A percentile compares a stretch with the other conserved stretches of the same genome.
Conservation (phyloP, 192 early-diverging fungal genomes). For the Linnemannia exigua region DNA sequence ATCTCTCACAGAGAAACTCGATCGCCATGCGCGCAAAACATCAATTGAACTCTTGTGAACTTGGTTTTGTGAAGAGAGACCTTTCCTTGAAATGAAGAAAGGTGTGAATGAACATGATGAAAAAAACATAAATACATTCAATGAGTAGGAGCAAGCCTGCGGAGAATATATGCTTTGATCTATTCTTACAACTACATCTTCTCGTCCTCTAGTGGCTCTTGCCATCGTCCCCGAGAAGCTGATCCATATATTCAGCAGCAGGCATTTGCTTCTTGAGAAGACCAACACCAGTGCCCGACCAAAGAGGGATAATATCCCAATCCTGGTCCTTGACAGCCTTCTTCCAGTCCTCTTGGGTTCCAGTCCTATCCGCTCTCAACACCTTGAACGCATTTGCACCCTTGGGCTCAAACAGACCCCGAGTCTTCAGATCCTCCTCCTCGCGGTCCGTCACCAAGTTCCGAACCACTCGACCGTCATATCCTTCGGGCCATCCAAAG, state of each 20-base stretch:
- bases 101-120: too few species aligned
- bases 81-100: too few species aligned
- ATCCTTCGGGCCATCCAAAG: conserved; percentile 51
- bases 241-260: conserved; percentile 45
- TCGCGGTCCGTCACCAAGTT: conserved; percentile 40
- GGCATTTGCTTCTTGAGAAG: conserved; percentile 46
- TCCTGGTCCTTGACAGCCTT: conserved; percentile 32
- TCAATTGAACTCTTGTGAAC: too few species aligned
- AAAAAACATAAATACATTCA: too few species aligned
- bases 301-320: conserved; percentile 37
- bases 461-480: conserved; percentile 50
- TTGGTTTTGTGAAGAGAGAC: too few species aligned
- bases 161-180: neutral
- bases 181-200: neutral
- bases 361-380: conserved; percentile 33
- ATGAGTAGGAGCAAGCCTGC: too few species aligned
- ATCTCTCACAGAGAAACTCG: too few species aligned
- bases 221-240: neutral
- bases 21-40: too few species aligned
- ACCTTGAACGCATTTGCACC: conserved; percentile 30
- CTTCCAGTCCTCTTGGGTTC: conserved; percentile 29
- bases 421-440: conserved; percentile 20
- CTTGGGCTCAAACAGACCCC: conserved; percentile 4
- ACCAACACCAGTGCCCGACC: conserved; percentile 47
- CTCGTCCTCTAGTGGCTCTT: neutral